Evolutionary conservation across 768 basidiomycete species (phyloP), one percentile per base, ranked within the genome.

Genomic region (Sporobolomyces pararoseus): DNA sequence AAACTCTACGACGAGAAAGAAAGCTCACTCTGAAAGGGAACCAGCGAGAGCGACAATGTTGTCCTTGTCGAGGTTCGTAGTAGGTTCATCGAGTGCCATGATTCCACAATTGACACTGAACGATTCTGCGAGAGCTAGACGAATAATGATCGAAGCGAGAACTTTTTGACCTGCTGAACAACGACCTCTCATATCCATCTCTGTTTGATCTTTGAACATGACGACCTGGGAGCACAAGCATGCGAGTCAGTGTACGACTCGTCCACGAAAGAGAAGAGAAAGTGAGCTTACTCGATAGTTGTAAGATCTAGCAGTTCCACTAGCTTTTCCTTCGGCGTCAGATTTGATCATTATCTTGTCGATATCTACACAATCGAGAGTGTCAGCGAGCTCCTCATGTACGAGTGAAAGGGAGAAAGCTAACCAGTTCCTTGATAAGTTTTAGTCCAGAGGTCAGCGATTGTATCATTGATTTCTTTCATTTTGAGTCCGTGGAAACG

Each of bases 91-190:
- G 68, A 99, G 82, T 0, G 96, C 96, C 31, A 99, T 85, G 72
- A 99, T 96, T 25, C 96, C 96, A 79, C 96, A 98, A 75, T 95
- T 96, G 78, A 93, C 90, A 4, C 92, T 92, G 76, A 99, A 98
- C 3, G 92, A 95, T 78, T 99, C 96, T 7, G 95, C 95, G 32
- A 99, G 84, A 5, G 96, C 96, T 42, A 99, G 86, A 9, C 96
- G 87, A 76, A 99, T 98, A 80, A 98, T 91, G 80, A 98, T 97
- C 27, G 91, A 94, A 14, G 95, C 96, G 67, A 99, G 82, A 85
- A 98, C 97, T 81, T 99, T 99, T 81, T 99, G 96, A 0, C 96
- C 96, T 1, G 96, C 96, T 21, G 90, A 93, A 81, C 96, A 99
- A 72, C 96, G 86, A 31, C 96, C 96, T 65, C 96, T 87, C 96